A percentile compares a stretch with the other conserved stretches of the same genome.
phyloP scores from a whole-genome alignment of 108 stramenopile species.

The Cyclotella kingstonii region DNA sequence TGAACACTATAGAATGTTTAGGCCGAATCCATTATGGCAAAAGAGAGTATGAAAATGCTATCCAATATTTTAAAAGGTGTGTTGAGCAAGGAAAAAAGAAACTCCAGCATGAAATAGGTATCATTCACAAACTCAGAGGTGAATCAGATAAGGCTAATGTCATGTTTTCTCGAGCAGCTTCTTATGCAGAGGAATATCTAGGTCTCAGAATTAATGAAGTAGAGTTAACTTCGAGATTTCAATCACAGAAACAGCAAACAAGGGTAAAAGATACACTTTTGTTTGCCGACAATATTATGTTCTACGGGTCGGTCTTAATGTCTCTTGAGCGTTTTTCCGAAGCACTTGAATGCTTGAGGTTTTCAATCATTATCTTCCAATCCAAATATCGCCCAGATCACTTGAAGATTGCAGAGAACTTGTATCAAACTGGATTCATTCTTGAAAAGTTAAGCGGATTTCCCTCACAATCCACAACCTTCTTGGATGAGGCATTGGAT shows the following conservation, averaged over 20 bases:
- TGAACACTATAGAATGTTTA: slow-evolving; percentile 41
- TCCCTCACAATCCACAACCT: neutral
- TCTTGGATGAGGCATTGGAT: slow-evolving; percentile 39
- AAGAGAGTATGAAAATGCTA: slow-evolving; percentile 36
- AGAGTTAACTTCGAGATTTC: slow-evolving; percentile 16
- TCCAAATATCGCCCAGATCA: slow-evolving; percentile 39
- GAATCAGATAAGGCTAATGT: slow-evolving; percentile 23
- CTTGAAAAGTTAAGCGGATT: slow-evolving; percentile 22
- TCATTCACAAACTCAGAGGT: slow-evolving; percentile 31
- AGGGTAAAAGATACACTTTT: slow-evolving; percentile 24
- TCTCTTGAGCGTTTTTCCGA: slow-evolving; percentile 21
- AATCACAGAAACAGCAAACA: slow-evolving; percentile 21
- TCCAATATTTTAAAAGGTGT: slow-evolving; percentile 38
- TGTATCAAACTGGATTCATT: slow-evolving; percentile 25
- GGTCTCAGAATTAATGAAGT: slow-evolving; percentile 6
- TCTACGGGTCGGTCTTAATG: slow-evolving; percentile 31
- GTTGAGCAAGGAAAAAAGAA: slow-evolving; percentile 22
- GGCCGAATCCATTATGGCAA: slow-evolving; percentile 42
- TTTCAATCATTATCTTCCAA: slow-evolving; percentile 38
- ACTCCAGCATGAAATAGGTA: slow-evolving; percentile 27
- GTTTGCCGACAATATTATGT: slow-evolving; percentile 25
- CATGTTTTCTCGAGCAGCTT: slow-evolving; percentile 27
- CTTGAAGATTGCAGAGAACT: slow-evolving; percentile 39
- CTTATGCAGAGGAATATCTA: slow-evolving; percentile 12
- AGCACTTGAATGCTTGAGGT: slow-evolving; percentile 38